Percentiles rank a stretch among this genome's conserved stretches.
Conservation (phyloP, 208 protist species). For the Trypanosoma boissoni region DNA sequence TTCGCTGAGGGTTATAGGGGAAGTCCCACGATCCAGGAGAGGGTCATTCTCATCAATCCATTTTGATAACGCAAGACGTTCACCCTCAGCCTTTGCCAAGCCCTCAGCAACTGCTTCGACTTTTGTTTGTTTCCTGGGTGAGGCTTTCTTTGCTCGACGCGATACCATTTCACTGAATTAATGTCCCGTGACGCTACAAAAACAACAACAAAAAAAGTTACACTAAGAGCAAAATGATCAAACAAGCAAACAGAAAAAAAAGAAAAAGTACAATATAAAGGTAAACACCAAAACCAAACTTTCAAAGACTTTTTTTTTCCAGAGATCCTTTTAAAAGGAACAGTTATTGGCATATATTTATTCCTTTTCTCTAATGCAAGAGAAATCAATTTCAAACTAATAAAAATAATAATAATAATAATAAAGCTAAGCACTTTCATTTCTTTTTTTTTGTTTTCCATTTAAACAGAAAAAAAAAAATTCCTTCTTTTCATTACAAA, state of each 20-base stretch:
- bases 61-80: slow-evolving; percentile 25
- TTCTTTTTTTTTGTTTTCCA: too few relatives aligned
- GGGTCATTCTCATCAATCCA: slow-evolving; percentile 68
- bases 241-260: not conserved
- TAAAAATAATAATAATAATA: too few relatives aligned
- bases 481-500: not conserved
- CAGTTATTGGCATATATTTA: too few relatives aligned
- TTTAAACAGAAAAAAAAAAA: slow-evolving; percentile 5
- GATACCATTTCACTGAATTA: slow-evolving; percentile 28
- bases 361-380: too few relatives aligned
- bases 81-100: slow-evolving; percentile 29
- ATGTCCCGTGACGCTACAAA: slow-evolving; percentile 14
- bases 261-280: slow-evolving; percentile 2
- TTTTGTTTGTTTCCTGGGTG: not conserved
- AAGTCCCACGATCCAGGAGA: slow-evolving; percentile 40
- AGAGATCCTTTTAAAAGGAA: too few relatives aligned
- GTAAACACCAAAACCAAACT: not conserved
- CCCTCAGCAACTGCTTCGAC: slow-evolving; percentile 22
- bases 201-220: not conserved
- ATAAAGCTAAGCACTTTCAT: too few relatives aligned
- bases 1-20: slow-evolving; percentile 48
- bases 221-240: slow-evolving; percentile 11
- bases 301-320: not conserved
- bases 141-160: slow-evolving; percentile 27
- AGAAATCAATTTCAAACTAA: too few relatives aligned